Base-by-base conservation (phyloP, 2,329 filamentous ascomycete genomes). In the Calonectria henricotiae region DNA sequence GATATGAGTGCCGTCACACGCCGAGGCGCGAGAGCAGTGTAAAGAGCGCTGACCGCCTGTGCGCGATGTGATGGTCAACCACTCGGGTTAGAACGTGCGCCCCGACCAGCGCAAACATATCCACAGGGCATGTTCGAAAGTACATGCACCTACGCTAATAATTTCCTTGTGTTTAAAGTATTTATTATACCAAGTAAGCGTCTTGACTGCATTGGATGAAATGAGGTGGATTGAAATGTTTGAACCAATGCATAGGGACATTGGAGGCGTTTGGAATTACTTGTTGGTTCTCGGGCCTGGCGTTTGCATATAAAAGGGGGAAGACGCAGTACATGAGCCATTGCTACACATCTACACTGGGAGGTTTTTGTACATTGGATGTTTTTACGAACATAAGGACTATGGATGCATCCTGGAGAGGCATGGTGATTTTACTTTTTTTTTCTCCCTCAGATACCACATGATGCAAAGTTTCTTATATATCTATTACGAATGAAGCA, bases 381-480 rank as follows among this genome's bases (percentile, higher is more conserved):
- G 35, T 35, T 62, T 67, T 71, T 68, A 39, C 64, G 55, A 58
- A 60, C 37, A 49, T 62, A 67, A 15, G 58, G 72, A 68, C 65
- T 20, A 70, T 35, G 60, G 64, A 76, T 76, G 75, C 72, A 75
- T 73, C 65, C 51, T 58, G 70, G 68, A 68, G 72, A 70, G 71
- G 69, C 75, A 76, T 67, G 63, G 25, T 65, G 63, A 74, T 43
- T 58, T 65, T 76, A n/a, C n/a, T n/a, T n/a, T n/a, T n/a, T n/a
- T n/a, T n/a, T n/a, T n/a, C n/a, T n/a, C n/a, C 73, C 71, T 75
- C 62, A 65, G 75, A 77, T 77, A 77, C 75, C 75, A 76, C 75
- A 69, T 75, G 71, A 73, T 72, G 75, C 73, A 70, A 73, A 75
- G 72, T 75, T 68, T 73, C 68, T 70, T 76, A 71, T 69, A 44